Evolutionary conservation across 768 basidiomycete species (phyloP).

Genomic region (Punctularia strigosozonata): DNA sequence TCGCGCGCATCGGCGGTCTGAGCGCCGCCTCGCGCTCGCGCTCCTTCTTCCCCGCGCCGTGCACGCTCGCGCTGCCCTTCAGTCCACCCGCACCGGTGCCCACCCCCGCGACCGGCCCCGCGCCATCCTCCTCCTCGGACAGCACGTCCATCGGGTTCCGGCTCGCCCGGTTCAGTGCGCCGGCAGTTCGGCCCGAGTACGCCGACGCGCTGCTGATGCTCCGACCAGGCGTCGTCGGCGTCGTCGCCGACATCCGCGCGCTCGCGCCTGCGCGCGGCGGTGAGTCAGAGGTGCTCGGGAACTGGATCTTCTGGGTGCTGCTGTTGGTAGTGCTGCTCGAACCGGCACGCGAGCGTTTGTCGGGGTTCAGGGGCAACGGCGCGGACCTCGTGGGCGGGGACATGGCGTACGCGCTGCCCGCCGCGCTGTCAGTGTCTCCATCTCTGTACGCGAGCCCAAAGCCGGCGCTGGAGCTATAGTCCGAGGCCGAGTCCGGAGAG

Average conservation of each 20-base stretch:
- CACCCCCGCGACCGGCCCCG: too few species aligned
- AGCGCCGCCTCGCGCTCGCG: constrained; percentile 35
- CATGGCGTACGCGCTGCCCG: constrained; percentile 16
- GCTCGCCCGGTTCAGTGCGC: constrained; percentile 24
- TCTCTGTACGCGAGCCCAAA: constrained; percentile 28
- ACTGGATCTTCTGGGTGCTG: constrained; percentile 18
- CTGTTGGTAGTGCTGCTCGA: constrained; percentile 2
- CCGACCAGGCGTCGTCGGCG: constrained; percentile 13
- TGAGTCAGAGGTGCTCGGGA: constrained; percentile 19
- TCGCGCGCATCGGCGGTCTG: constrained; percentile 45
- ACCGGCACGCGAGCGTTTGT: not conserved
- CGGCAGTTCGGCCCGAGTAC: constrained; percentile 13
- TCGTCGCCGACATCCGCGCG: constrained; percentile 8
- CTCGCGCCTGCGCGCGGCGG: constrained; percentile 10
- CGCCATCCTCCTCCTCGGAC: constrained; percentile 35
- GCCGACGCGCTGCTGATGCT: constrained; percentile 17
- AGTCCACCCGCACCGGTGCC: too few species aligned
- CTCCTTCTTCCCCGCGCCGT: too few species aligned
- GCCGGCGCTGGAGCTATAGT: constrained; percentile 8
- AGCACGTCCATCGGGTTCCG: constrained; percentile 43
- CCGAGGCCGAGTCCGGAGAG: constrained; percentile 17
- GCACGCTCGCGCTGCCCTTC: too few species aligned
- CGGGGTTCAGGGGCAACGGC: not conserved
- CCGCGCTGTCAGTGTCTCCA: constrained; percentile 19
- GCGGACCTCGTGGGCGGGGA: constrained; percentile 10